phyloP scores from a whole-genome alignment of 1,284 basidiomycete species.

The Ustilago lituana region DNA sequence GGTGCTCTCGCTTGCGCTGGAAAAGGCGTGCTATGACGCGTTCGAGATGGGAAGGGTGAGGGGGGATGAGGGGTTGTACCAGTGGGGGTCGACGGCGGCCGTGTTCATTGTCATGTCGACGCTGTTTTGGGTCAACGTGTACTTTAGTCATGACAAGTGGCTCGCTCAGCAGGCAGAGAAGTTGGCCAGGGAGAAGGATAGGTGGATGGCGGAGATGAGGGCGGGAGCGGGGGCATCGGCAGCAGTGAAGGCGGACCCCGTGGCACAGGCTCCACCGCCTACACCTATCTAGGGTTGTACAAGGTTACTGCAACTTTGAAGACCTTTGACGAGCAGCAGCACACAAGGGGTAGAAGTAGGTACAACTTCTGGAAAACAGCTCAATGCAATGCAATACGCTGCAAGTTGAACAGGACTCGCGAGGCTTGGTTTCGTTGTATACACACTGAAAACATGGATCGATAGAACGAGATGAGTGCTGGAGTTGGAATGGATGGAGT shows the following conservation, averaged over 20 bases:
- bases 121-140: constrained; percentile 44
- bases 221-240: background rate
- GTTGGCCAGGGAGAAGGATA: constrained; percentile 33
- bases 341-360: no score
- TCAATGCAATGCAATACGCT: no score
- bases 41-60: constrained; percentile 36
- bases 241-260: constrained; percentile 6
- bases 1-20: constrained; percentile 38
- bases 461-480: no score
- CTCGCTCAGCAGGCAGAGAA: constrained; percentile 36
- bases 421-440: no score
- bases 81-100: constrained; percentile 40
- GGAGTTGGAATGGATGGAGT: no score
- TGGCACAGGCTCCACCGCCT: constrained; percentile 13
- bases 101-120: constrained; percentile 39
- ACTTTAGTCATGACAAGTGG: constrained; percentile 41
- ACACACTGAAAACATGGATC: no score
- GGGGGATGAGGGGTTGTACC: constrained; percentile 52
- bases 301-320: no score
- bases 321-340: no score
- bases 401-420: no score
- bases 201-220: constrained; percentile 31
- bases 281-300: constrained; percentile 1
- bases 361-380: no score
- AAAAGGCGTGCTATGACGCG: constrained; percentile 47